Conservation (phyloP, 306 rosid genomes). For the Cicer pinnatifidum region DNA sequence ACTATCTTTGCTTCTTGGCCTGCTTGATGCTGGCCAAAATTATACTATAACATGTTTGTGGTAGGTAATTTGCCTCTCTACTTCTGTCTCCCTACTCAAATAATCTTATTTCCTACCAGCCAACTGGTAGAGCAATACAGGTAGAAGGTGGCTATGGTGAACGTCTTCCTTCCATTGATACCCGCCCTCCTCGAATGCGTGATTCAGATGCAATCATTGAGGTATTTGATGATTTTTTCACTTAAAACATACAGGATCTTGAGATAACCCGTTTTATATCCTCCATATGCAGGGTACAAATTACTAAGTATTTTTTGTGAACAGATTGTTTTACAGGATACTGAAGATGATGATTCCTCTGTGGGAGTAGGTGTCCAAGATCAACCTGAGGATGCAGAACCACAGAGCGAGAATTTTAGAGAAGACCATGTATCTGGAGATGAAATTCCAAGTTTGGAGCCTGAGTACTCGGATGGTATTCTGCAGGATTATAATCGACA, state of each 20-base stretch:
- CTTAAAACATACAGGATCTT: slow-evolving; percentile 18
- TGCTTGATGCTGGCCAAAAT: slow-evolving; percentile 41
- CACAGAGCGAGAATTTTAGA: slow-evolving; percentile 57
- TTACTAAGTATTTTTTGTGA: slow-evolving; percentile 49
- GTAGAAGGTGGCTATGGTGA: slow-evolving; percentile 98
- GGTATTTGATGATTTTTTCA: slow-evolving; percentile 58
- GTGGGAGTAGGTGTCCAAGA: slow-evolving; percentile 63
- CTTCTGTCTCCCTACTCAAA: slow-evolving; percentile 9
- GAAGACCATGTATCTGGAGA: slow-evolving; percentile 61
- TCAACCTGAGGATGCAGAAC: slow-evolving; percentile 60
- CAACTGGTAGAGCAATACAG: slow-evolving; percentile 98
- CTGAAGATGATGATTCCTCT: slow-evolving; percentile 79
- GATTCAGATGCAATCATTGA: slow-evolving; percentile 99
- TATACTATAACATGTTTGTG: slow-evolving; percentile 31
- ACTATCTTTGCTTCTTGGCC: slow-evolving; percentile 8
- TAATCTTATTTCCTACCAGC: slow-evolving; percentile 63
- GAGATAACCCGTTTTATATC: slow-evolving; percentile 26
- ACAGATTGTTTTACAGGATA: slow-evolving; percentile 94
- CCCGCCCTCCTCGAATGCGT: slow-evolving; percentile 90
- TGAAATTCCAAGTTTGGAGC: slow-evolving; percentile 52
- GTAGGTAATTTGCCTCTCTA: slow-evolving; percentile 16
- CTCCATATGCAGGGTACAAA: slow-evolving; percentile 11
- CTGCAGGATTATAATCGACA: slow-evolving; percentile 51
- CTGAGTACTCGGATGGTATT: slow-evolving; percentile 55
- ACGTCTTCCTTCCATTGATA: slow-evolving; percentile 95